phyloP scores from a whole-genome alignment of 2,329 filamentous ascomycete species.

The Nigrospora sphaerica region DNA sequence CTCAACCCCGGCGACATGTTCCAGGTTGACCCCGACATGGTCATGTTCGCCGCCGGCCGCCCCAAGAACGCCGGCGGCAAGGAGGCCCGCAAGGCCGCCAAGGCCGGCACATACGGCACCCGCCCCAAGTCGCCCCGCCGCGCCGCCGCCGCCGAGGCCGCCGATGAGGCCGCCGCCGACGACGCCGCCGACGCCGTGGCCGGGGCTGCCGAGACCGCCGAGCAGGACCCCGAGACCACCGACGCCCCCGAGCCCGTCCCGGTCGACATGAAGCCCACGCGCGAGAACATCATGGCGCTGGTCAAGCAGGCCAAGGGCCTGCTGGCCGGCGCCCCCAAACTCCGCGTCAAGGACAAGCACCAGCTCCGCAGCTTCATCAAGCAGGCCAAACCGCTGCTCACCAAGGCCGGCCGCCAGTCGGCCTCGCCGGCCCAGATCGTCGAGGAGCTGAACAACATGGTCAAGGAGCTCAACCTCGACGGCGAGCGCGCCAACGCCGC shows the following conservation, averaged over 20 bases:
- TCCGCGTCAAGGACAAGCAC: conserved; percentile 68
- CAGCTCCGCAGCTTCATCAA: conserved; percentile 66
- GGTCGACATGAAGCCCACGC: conserved; percentile 20
- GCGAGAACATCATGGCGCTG: conserved; percentile 39
- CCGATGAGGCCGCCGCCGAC: conserved; percentile 18
- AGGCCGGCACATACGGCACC: not conserved
- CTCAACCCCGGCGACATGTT: conserved; percentile 98
- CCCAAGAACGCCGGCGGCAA: conserved; percentile 43
- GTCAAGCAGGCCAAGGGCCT: conserved; percentile 53
- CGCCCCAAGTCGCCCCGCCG: conserved; percentile 5
- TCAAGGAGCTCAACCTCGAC: conserved; percentile 35
- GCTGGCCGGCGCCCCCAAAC: conserved; percentile 41
- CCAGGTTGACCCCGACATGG: conserved; percentile 83
- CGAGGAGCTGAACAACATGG: conserved; percentile 44
- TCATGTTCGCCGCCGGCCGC: conserved; percentile 79
- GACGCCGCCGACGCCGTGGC: conserved; percentile 10
- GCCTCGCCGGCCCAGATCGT: conserved; percentile 36
- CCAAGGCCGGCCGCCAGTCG: conserved; percentile 33
- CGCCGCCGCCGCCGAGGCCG: conserved; percentile 8
- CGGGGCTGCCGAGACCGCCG: conserved; percentile 16
- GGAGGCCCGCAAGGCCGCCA: conserved; percentile 15
- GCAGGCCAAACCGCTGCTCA: conserved; percentile 56
- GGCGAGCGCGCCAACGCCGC: not conserved
- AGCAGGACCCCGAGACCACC: conserved; percentile 30
- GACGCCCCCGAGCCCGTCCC: conserved; percentile 16